Percentiles rank a stretch among this genome's conserved stretches.
phyloP scores from a whole-genome alignment of 1,139 yeast species.

The Blastobotrys petasosporus region DNA sequence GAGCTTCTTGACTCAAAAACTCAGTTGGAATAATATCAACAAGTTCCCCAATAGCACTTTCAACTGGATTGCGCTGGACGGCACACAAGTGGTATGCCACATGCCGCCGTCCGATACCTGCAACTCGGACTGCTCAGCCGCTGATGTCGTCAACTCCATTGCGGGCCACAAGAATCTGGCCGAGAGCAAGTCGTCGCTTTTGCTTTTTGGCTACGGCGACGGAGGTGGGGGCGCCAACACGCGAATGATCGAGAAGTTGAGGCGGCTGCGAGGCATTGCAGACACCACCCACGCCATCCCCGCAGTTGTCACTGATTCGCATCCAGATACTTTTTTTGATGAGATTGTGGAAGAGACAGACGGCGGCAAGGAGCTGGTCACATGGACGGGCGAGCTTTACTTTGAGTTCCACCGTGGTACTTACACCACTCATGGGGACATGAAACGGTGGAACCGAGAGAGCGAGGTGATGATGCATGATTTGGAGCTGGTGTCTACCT shows the following conservation, averaged over 20 bases:
- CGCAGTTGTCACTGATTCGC: constrained; percentile 65
- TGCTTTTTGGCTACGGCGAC: constrained; percentile 89
- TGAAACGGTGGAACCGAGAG: constrained; percentile 70
- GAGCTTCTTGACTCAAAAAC: constrained; percentile 82
- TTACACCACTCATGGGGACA: constrained; percentile 84
- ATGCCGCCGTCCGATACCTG: constrained; percentile 98
- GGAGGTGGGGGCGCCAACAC: constrained; percentile 98
- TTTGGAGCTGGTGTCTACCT: constrained; percentile 73
- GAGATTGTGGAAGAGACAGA: constrained; percentile 55
- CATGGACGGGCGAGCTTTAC: constrained; percentile 91
- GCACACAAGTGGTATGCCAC: constrained; percentile 85
- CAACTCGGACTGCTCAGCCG: constrained; percentile 86
- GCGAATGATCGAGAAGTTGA: constrained; percentile 84
- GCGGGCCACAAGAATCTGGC: constrained; percentile 77
- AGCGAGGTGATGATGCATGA: constrained; percentile 79
- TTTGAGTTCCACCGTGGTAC: constrained; percentile 96
- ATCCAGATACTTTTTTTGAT: constrained; percentile 74
- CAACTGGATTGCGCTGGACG: constrained; percentile 93
- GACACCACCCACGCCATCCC: constrained; percentile 72
- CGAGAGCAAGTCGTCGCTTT: constrained; percentile 63
- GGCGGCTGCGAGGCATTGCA: constrained; percentile 83
- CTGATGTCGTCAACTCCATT: constrained; percentile 79
- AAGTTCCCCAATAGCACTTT: constrained; percentile 82
- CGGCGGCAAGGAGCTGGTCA: constrained; percentile 61
- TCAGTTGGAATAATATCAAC: constrained; percentile 94